phyloP scores from a whole-genome alignment of 306 rosid species.

The Dryas octopetala region DNA sequence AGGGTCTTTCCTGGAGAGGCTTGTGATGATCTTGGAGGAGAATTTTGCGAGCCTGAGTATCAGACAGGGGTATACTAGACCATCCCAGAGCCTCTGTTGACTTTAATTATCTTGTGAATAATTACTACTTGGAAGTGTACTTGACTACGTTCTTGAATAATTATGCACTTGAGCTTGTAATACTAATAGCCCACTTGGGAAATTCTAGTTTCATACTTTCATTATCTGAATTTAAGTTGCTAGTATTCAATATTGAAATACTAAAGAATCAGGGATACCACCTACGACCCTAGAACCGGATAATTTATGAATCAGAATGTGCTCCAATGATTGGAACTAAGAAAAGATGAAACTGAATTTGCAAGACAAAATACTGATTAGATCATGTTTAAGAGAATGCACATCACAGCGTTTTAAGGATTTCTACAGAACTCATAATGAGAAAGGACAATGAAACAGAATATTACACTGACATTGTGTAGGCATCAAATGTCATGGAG shows the following conservation, averaged over 20 bases:
- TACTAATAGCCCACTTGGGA: neutral
- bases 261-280: neutral
- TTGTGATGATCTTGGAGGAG: constrained; percentile 97
- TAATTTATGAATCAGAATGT: neutral
- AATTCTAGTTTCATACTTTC: neutral
- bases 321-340: neutral
- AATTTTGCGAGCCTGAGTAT: constrained; percentile 70
- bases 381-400: neutral
- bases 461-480: neutral
- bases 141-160: neutral
- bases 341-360: neutral
- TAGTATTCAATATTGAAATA: neutral
- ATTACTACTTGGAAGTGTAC: constrained; percentile 2
- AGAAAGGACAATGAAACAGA: constrained; percentile 2
- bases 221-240: neutral
- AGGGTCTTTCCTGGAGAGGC: constrained; percentile 87
- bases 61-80: constrained; percentile 64
- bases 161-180: neutral
- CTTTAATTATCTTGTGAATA: constrained; percentile 8
- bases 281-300: neutral
- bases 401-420: neutral
- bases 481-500: neutral
- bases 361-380: neutral
- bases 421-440: neutral
- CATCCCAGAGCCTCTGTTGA: neutral